Percentiles rank a stretch among this genome's conserved stretches.
These are phyloP conservation scores for Spergularia marina DNA, from an alignment of 148 eudicot species.

Conservation along the genomic window DNA sequence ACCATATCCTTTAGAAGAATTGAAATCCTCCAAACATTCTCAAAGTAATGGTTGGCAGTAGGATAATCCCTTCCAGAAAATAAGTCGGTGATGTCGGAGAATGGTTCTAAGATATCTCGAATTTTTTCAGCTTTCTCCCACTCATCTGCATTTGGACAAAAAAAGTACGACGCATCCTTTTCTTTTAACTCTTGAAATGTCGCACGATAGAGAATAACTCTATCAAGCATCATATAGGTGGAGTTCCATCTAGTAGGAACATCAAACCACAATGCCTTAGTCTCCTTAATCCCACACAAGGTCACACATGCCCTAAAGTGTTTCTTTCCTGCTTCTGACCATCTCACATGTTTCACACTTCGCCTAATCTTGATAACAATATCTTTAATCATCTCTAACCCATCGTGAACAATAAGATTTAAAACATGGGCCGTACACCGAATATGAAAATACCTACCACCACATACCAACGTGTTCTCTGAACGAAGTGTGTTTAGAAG, in stretches of 20 bases:
- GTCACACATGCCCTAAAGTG: background rate
- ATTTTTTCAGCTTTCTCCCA: background rate
- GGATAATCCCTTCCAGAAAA: conserved; percentile 20
- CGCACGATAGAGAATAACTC: background rate
- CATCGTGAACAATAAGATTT: background rate
- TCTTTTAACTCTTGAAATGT: background rate
- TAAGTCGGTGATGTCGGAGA: conserved; percentile 11
- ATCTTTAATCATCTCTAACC: background rate
- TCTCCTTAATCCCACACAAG: background rate
- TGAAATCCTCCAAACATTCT: conserved; percentile 9
- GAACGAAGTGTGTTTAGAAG: background rate
- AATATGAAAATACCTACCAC: conserved; percentile 3
- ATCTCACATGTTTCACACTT: conserved; percentile 8
- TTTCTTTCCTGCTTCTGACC: background rate
- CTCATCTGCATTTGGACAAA: background rate
- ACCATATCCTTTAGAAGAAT: background rate
- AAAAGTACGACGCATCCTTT: background rate
- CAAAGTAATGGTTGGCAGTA: conserved; percentile 15
- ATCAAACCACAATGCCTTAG: background rate
- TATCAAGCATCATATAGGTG: background rate
- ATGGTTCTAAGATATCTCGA: background rate
- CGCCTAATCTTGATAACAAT: background rate
- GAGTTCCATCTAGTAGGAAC: background rate
- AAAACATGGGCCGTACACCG: background rate
- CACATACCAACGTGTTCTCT: background rate